These are phyloP conservation scores for Epithemia pelagica DNA, from an alignment of 108 stramenopile species.

Conservation along the genomic window DNA sequence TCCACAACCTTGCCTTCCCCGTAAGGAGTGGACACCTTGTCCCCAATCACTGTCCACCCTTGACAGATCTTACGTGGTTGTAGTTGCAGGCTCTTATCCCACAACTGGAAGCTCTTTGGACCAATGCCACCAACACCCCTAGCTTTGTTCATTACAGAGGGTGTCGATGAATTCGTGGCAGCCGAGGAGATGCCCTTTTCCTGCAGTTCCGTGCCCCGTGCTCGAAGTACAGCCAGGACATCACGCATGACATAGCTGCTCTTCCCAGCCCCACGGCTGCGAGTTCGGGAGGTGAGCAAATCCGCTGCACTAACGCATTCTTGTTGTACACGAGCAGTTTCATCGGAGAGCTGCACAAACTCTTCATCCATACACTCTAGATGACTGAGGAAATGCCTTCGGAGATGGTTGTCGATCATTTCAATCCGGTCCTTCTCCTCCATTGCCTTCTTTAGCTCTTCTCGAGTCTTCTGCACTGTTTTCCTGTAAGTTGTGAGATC, in stretches of 20 bases:
- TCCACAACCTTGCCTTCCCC: conserved; percentile 53
- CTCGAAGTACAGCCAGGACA: conserved; percentile 47
- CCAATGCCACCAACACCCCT: conserved; percentile 58
- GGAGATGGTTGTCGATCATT: conserved; percentile 43
- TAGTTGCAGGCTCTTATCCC: conserved; percentile 23
- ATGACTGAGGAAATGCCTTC: conserved; percentile 58
- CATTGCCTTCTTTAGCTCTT: conserved; percentile 55
- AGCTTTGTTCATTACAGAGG: conserved; percentile 5
- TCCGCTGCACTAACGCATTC: conserved; percentile 61
- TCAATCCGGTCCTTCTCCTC: conserved; percentile 52
- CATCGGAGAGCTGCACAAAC: conserved; percentile 34
- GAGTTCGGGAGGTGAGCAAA: conserved; percentile 36
- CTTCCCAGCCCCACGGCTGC: conserved; percentile 40
- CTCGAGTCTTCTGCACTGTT: conserved; percentile 65
- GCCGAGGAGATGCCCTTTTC: conserved; percentile 9
- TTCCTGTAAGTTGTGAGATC: conserved; percentile 71
- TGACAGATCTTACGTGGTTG: conserved; percentile 23
- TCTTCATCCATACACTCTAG: conserved; percentile 48
- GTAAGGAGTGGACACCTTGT: conserved; percentile 63
- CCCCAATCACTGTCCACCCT: conserved; percentile 76
- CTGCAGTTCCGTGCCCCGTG: conserved; percentile 34
- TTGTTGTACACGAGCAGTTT: conserved; percentile 33
- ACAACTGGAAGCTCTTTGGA: conserved; percentile 23
- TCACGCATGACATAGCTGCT: conserved; percentile 57
- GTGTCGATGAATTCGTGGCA: conserved; percentile 5